Conservation (phyloP, 352 stramenopile species). For the Pythium monospermum region DNA sequence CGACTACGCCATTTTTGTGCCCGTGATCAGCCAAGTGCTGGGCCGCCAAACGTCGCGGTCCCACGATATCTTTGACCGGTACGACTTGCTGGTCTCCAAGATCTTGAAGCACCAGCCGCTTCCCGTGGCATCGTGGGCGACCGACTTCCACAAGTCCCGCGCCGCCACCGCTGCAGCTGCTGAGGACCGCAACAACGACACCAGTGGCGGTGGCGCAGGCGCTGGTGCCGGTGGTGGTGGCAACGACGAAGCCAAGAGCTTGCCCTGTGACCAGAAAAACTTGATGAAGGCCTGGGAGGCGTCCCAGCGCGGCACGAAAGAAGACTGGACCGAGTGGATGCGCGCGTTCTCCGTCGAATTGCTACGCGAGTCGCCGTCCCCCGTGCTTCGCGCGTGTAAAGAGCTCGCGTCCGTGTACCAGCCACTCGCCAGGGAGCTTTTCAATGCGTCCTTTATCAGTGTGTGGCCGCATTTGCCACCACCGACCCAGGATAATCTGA, state of each 20-base stretch:
- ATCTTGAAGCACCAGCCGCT: constrained; percentile 85
- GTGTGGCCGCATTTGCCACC: constrained; percentile 97
- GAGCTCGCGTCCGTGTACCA: constrained; percentile 97
- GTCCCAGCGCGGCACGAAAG: constrained; percentile 79
- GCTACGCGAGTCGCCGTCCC: constrained; percentile 94
- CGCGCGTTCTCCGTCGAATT: constrained; percentile 96
- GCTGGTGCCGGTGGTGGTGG: no score
- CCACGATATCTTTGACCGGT: constrained; percentile 86
- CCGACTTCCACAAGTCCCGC: constrained; percentile 41
- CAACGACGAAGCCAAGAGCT: constrained; percentile 75
- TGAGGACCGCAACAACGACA: constrained; percentile 16
- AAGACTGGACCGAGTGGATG: constrained; percentile 99
- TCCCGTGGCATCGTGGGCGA: constrained; percentile 77
- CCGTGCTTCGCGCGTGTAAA: constrained; percentile 93
- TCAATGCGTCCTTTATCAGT: constrained; percentile 98
- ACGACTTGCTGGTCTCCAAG: constrained; percentile 84
- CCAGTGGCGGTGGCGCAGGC: constrained; percentile 18
- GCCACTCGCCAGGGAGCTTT: constrained; percentile 96
- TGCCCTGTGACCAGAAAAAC: constrained; percentile 80
- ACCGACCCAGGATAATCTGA: constrained; percentile 89
- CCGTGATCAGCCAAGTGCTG: constrained; percentile 79
- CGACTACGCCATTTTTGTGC: constrained; percentile 87
- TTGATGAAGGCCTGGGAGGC: constrained; percentile 85
- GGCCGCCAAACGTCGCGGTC: constrained; percentile 59
- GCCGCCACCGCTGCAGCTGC: constrained; percentile 2